Evolutionary conservation across 1,284 basidiomycete species (phyloP).

Genomic region (Filobasidium uniguttulatum): DNA sequence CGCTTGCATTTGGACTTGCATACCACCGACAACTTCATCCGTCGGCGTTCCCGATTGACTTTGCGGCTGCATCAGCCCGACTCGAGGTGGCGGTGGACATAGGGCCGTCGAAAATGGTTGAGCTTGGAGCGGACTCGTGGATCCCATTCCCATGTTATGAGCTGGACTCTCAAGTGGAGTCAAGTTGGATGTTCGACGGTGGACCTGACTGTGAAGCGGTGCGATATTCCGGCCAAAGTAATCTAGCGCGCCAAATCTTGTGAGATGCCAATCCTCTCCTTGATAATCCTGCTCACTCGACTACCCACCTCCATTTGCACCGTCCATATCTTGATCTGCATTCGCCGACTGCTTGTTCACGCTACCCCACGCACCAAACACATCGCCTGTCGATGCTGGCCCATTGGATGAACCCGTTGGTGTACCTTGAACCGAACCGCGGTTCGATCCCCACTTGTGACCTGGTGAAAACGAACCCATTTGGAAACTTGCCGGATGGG

Average conservation of each 20-base stretch:
- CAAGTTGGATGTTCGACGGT: not conserved
- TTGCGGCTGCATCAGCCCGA: conserved; percentile 25
- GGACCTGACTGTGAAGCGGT: not conserved
- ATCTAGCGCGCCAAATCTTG: not conserved
- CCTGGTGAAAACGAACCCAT: not conserved
- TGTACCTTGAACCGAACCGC: too few relatives aligned
- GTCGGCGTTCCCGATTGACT: not conserved
- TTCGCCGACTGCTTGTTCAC: too few relatives aligned
- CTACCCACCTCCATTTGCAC: too few relatives aligned
- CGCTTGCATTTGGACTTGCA: not conserved
- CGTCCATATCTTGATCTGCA: too few relatives aligned
- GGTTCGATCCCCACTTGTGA: too few relatives aligned
- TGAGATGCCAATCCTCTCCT: not conserved
- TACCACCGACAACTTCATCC: not conserved
- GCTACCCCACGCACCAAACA: too few relatives aligned
- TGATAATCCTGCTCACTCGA: not conserved
- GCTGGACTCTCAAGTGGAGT: not conserved
- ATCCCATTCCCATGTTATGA: not conserved
- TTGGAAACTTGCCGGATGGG: not conserved
- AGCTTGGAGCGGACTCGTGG: conserved; percentile 16
- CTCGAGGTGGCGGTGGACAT: conserved; percentile 17
- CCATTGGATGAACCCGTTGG: not conserved
- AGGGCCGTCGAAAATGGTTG: conserved; percentile 31
- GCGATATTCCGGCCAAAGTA: not conserved
- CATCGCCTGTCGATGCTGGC: too few relatives aligned